A percentile compares a stretch with the other conserved stretches of the same genome.
Conservation (phyloP, 345 rosid species). For the Hibiscus tridactylites region DNA sequence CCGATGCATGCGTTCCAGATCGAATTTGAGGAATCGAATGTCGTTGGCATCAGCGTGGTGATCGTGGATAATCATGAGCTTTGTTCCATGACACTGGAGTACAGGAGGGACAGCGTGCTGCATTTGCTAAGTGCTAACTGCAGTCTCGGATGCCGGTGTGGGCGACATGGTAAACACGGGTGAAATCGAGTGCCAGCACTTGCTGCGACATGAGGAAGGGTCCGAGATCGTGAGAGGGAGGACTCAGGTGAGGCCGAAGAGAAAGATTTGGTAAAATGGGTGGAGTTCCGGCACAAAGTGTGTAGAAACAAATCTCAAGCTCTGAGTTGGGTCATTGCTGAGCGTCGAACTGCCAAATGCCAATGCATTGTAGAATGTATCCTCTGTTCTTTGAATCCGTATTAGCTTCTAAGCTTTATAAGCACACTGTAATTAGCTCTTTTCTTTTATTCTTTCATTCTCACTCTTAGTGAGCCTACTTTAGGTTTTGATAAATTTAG, state of each 20-base stretch:
- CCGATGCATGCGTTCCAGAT: neutral
- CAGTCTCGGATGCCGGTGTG: slow-evolving; percentile 39
- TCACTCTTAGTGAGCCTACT: no score
- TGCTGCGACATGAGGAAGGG: slow-evolving; percentile 77
- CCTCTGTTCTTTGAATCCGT: no score
- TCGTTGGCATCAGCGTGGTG: neutral
- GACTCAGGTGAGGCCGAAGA: slow-evolving; percentile 80
- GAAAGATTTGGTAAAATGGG: slow-evolving; percentile 27
- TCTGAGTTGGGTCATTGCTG: no score
- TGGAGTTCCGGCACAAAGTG: slow-evolving; percentile 28
- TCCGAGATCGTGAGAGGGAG: slow-evolving; percentile 85
- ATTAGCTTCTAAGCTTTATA: no score
- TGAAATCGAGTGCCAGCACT: slow-evolving; percentile 73
- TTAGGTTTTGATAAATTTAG: no score
- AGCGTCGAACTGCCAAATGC: no score
- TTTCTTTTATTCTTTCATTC: no score
- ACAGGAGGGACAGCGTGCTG: slow-evolving; percentile 75
- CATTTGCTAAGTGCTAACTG: slow-evolving; percentile 84
- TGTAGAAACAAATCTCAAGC: slow-evolving; percentile 7
- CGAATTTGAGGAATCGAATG: neutral
- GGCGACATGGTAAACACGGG: slow-evolving; percentile 36
- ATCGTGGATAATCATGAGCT: slow-evolving; percentile 85
- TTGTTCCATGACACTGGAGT: slow-evolving; percentile 69
- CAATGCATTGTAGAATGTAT: no score
- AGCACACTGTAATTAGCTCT: no score